These are phyloP conservation scores for Puccinia coronata DNA, from an alignment of 1,284 basidiomycete species.

Conservation along the genomic window DNA sequence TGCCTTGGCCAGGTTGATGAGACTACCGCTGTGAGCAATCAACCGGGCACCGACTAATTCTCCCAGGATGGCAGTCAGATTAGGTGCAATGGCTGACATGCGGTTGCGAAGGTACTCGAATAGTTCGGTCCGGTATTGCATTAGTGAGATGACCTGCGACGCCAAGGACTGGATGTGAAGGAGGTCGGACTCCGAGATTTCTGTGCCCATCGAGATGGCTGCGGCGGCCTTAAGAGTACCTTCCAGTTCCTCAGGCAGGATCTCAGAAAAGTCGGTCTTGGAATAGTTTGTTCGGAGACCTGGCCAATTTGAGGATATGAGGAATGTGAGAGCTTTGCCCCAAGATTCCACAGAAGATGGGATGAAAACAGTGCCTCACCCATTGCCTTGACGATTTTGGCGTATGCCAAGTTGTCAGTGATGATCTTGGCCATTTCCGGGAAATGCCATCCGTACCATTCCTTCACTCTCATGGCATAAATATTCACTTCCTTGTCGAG, in stretches of 20 bases:
- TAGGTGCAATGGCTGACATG: constrained; percentile 96
- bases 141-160: constrained; percentile 95
- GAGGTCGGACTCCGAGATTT: constrained; percentile 94
- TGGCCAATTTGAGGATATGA: constrained; percentile 42
- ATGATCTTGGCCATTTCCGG: constrained; percentile 95
- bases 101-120: constrained; percentile 93
- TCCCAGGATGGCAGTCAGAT: constrained; percentile 90
- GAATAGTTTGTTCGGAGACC: constrained; percentile 78
- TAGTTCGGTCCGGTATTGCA: constrained; percentile 87
- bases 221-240: constrained; percentile 86
- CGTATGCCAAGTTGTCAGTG: constrained; percentile 93
- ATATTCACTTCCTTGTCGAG: constrained; percentile 99
- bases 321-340: constrained; percentile 29
- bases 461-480: constrained; percentile 94
- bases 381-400: constrained; percentile 73
- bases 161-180: constrained; percentile 90
- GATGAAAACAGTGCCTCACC: constrained; percentile 10
- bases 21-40: constrained; percentile 93
- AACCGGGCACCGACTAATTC: constrained; percentile 94
- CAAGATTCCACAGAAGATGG: not conserved
- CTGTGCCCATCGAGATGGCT: constrained; percentile 97
- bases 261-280: constrained; percentile 78
- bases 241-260: constrained; percentile 94
- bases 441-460: constrained; percentile 50
- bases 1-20: constrained; percentile 91